Percentiles rank a stretch among this genome's conserved stretches.
Evolutionary conservation across 2,329 filamentous ascomycete genomes (phyloP).

Genomic region (Neocatenulostroma microsporum): DNA sequence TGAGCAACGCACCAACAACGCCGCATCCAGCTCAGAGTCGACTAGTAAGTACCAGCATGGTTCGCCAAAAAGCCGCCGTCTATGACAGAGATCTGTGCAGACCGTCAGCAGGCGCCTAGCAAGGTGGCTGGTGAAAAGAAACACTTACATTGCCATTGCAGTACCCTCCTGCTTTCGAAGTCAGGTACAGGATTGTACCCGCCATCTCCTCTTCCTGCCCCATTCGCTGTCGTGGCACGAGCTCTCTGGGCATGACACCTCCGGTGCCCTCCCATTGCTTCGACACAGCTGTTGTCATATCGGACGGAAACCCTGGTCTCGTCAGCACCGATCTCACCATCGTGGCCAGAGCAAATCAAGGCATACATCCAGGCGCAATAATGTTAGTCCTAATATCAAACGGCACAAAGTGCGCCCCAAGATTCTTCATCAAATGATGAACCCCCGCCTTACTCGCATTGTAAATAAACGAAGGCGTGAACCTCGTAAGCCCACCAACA

Average conservation of each 20-base stretch:
- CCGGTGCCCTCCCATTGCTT: slow-evolving; percentile 30
- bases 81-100: too few species aligned
- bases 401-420: slow-evolving; percentile 35
- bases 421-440: slow-evolving; percentile 39
- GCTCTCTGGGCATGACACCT: slow-evolving; percentile 23
- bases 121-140: too few species aligned
- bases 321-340: too few species aligned
- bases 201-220: slow-evolving; percentile 39
- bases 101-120: too few species aligned
- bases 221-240: slow-evolving; percentile 27
- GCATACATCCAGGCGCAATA: slow-evolving; percentile 37
- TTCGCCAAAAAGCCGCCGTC: slow-evolving; percentile 38
- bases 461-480: slow-evolving; percentile 28
- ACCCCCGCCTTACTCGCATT: slow-evolving; percentile 40
- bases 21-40: too few species aligned
- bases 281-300: slow-evolving; percentile 35
- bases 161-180: slow-evolving; percentile 45
- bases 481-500: slow-evolving; percentile 34
- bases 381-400: slow-evolving; percentile 43
- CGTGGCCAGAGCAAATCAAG: too few species aligned
- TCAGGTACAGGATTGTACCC: slow-evolving; percentile 44
- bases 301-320: slow-evolving; percentile 32
- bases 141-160: slow-evolving; percentile 48
- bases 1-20: too few species aligned
- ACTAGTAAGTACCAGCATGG: slow-evolving; percentile 19